phyloP scores from a whole-genome alignment of 1,284 basidiomycete species.

The Ceratobasidium sp. region DNA sequence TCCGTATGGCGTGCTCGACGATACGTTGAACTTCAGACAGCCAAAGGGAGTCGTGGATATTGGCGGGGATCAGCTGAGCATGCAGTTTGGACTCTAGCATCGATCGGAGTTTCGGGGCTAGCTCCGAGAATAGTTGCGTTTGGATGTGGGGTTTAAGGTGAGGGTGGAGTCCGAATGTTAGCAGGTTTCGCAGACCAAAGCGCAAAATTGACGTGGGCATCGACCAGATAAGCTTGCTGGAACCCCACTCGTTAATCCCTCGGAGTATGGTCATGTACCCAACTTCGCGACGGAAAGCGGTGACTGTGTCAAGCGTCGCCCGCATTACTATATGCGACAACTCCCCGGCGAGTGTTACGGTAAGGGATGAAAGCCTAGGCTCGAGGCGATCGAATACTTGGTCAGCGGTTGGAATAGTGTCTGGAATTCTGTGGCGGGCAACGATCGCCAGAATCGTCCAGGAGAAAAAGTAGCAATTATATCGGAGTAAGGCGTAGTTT shows the following conservation, averaged over 20 bases:
- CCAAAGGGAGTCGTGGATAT: no score
- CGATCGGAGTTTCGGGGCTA: no score
- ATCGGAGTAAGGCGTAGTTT: slow-evolving; percentile 1
- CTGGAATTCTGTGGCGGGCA: background rate
- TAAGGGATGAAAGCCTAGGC: background rate
- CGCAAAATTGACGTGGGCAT: background rate
- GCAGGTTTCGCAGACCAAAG: no score
- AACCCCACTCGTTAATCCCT: background rate
- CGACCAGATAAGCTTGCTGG: background rate
- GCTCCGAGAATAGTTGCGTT: no score
- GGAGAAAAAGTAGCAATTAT: slow-evolving; percentile 39
- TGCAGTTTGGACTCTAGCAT: no score
- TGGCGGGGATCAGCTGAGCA: no score
- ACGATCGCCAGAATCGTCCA: slow-evolving; percentile 30
- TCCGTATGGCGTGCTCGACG: background rate
- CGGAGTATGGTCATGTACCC: background rate
- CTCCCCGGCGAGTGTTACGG: background rate
- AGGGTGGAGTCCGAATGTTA: no score
- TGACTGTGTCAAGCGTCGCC: background rate
- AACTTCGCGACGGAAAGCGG: background rate
- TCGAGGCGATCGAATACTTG: background rate
- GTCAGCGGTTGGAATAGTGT: background rate
- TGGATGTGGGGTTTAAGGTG: no score
- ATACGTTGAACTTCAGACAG: background rate
- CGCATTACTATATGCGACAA: background rate